phyloP scores from a whole-genome alignment of 495 filamentous ascomycete species.

The Lasiosphaeris hirsuta region DNA sequence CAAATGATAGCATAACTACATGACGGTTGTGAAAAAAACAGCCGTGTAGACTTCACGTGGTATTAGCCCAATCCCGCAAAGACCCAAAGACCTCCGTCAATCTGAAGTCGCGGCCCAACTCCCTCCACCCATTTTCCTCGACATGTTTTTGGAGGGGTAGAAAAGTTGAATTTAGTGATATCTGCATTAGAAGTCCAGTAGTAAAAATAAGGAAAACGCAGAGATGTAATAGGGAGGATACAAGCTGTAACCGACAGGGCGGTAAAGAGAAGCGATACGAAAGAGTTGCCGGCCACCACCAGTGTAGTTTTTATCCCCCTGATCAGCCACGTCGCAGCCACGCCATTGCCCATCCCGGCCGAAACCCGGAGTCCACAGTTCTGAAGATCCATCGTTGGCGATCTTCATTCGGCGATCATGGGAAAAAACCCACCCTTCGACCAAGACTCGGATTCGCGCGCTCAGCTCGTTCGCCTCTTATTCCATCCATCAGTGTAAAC shows the following conservation, averaged over 20 bases:
- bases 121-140: not conserved
- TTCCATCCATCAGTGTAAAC: constrained; percentile 2
- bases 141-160: constrained; percentile 8
- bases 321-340: not conserved
- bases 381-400: too few relatives aligned
- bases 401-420: too few relatives aligned
- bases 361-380: not conserved
- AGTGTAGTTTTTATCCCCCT: not conserved
- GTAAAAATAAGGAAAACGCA: constrained; percentile 42
- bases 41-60: too few relatives aligned
- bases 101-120: not conserved
- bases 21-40: too few relatives aligned
- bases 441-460: not conserved
- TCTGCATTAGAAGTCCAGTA: constrained; percentile 56
- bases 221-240: constrained; percentile 30
- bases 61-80: too few relatives aligned
- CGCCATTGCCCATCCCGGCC: not conserved
- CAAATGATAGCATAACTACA: too few relatives aligned
- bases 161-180: constrained; percentile 46
- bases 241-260: constrained; percentile 20
- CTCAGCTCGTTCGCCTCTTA: not conserved
- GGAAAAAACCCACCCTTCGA: too few relatives aligned
- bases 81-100: too few relatives aligned
- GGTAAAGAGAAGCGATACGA: constrained; percentile 5
- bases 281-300: not conserved